A percentile compares a stretch with the other conserved stretches of the same genome.
phyloP scores from a whole-genome alignment of 1,284 basidiomycete species.

The Peniophora sp. region DNA sequence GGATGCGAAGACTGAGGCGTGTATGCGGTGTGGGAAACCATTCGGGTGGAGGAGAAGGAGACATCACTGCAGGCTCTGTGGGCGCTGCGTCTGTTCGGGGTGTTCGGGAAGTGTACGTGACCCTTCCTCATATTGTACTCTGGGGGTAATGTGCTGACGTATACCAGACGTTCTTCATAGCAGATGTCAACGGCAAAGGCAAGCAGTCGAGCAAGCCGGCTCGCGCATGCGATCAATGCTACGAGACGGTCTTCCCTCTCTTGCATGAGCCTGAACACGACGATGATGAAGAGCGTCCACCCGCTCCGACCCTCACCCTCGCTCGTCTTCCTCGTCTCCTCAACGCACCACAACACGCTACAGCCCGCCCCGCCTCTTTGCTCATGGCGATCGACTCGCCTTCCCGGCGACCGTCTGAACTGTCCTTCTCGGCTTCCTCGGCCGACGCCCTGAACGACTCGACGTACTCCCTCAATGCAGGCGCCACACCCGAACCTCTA shows the following conservation, averaged over 20 bases:
- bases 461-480: no score
- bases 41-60: conserved; percentile 81
- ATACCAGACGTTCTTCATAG: conserved; percentile 68
- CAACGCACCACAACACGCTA: conserved; percentile 29
- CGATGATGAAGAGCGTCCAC: conserved; percentile 7
- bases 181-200: conserved; percentile 43
- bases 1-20: conserved; percentile 71
- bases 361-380: conserved; percentile 21
- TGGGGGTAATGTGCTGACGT: neutral
- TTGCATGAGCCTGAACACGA: conserved; percentile 18
- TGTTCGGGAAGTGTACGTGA: conserved; percentile 71
- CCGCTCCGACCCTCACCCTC: conserved; percentile 30
- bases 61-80: conserved; percentile 89
- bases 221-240: conserved; percentile 80
- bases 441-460: no score
- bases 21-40: conserved; percentile 72
- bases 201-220: conserved; percentile 46
- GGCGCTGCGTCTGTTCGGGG: conserved; percentile 74
- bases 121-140: conserved; percentile 5
- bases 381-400: conserved; percentile 35
- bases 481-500: no score
- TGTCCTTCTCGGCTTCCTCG: no score
- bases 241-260: conserved; percentile 77
- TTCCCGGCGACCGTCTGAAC: conserved; percentile 9
- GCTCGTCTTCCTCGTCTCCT: conserved; percentile 39